These are phyloP conservation scores for Periconia sp. DNA, from an alignment of 2,329 filamentous ascomycete genomes.

Conservation along the genomic window DNA sequence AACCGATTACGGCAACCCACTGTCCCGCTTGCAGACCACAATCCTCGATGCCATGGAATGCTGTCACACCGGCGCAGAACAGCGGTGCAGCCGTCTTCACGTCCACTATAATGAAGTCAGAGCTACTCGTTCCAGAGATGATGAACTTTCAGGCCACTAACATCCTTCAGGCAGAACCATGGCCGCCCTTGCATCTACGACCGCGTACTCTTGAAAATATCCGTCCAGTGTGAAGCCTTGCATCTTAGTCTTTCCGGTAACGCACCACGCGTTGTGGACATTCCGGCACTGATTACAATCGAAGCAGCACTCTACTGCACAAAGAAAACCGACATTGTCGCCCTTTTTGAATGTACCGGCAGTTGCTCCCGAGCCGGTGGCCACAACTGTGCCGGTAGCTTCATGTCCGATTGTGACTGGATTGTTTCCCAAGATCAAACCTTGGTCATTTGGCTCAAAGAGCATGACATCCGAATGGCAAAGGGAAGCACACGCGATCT, in stretches of 20 bases:
- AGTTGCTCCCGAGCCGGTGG: conserved; percentile 25
- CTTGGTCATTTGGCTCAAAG: conserved; percentile 43
- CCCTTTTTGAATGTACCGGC: conserved; percentile 37
- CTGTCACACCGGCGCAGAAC: conserved; percentile 41
- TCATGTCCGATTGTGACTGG: conserved; percentile 44
- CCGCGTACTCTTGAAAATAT: conserved; percentile 40
- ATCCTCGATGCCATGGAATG: conserved; percentile 36
- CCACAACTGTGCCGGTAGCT: conserved; percentile 34
- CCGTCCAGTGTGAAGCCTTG: conserved; percentile 36
- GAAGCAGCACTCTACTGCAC: conserved; percentile 41
- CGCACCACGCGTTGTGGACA: conserved; percentile 36
- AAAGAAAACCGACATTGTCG: conserved; percentile 41
- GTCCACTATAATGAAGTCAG: conserved; percentile 24
- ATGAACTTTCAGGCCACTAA: too few species aligned
- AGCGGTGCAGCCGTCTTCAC: conserved; percentile 33
- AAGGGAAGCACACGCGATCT: conserved; percentile 47
- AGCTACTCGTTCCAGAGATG: not conserved
- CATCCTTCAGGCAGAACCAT: conserved; percentile 36
- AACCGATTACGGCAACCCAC: conserved; percentile 38
- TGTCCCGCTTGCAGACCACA: conserved; percentile 33
- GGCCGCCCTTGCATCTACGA: conserved; percentile 34
- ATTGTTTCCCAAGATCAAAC: conserved; percentile 36
- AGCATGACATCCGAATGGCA: conserved; percentile 50
- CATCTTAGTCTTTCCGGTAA: conserved; percentile 36
- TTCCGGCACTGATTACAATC: conserved; percentile 36